Base-by-base conservation (phyloP, 192 early-diverging fungal species). In the Coemansia sp. region DNA sequence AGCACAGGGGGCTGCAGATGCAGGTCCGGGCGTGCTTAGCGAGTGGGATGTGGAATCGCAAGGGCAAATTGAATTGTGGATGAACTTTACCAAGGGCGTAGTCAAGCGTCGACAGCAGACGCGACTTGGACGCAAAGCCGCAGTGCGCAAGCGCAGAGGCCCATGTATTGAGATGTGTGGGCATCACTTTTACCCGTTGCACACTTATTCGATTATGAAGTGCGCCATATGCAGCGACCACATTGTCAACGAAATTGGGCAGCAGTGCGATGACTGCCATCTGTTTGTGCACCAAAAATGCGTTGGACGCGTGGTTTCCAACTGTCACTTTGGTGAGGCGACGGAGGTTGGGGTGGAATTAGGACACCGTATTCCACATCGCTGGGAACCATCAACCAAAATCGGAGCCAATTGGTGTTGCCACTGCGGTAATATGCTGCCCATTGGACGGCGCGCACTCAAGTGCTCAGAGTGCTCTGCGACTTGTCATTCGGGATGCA, bases 161-260 rank as follows among this genome's bases (percentile, higher is more conserved):
- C 86, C 92, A 19, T 86, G 92, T 30, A 88, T 85, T 16, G 93
- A 94, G 54, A 85, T 91, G 81, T 93, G 91, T 56, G 96, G 97
- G 5, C 97, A 99, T 71, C 90, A 96, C 71, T 98, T 99, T 78
- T 89, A 88, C 59, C 83, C 90, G 28, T 85, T 90, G 60, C 88
- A 89, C 55, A 96, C 94, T 44, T 97, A 97, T 81, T 93, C 95
- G 63, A 94, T 98, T 67, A 95, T 98, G 94, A 93, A 92, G 76
- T 99, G 97, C 77, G 95, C 96, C 6, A 74, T 94, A 7, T 99
- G 97, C 79, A 84, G 86, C 49, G 97, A 98, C 64, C 95, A 98
- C 69, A 85, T 99, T 48, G 90, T 94, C 21, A 93, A 91, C 64
- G 87, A 88, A 12, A 81, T 86, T 30, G 94, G 94, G 21, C 92